A percentile compares a stretch with the other conserved stretches of the same genome.
Evolutionary conservation across 768 basidiomycete species (phyloP).

Genomic region (Leccinum subtestaceum): DNA sequence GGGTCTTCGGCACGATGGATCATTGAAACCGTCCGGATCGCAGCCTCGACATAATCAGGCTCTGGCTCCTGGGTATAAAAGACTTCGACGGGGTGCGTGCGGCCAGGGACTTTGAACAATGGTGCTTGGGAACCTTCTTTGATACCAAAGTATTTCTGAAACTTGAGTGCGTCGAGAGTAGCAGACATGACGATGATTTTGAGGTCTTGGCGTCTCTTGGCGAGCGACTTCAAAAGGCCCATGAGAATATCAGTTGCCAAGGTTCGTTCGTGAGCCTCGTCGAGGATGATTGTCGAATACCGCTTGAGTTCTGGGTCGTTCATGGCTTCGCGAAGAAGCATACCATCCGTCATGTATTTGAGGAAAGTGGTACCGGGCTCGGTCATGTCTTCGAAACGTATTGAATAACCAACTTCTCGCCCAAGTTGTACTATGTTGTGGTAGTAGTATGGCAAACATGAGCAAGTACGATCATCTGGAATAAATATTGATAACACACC

Average conservation of each 20-base stretch:
- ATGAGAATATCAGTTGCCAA: conserved; percentile 98
- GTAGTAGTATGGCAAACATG: not conserved
- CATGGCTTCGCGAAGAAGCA: conserved; percentile 97
- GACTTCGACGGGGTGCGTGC: conserved; percentile 94
- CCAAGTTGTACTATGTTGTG: conserved; percentile 73
- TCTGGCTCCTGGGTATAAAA: conserved; percentile 93
- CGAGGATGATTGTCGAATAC: conserved; percentile 97
- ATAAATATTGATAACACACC: conserved; percentile 48
- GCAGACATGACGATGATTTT: conserved; percentile 99
- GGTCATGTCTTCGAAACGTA: conserved; percentile 87
- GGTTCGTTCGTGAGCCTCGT: conserved; percentile 98
- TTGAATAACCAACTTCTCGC: conserved; percentile 94
- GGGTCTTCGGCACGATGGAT: conserved; percentile 94
- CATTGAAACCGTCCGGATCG: conserved; percentile 94
- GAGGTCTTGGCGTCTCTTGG: conserved; percentile 77
- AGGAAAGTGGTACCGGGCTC: conserved; percentile 91
- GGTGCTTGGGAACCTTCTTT: conserved; percentile 50
- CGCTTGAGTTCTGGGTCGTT: conserved; percentile 85
- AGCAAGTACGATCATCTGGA: not conserved
- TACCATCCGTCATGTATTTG: conserved; percentile 99
- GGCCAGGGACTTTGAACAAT: conserved; percentile 86
- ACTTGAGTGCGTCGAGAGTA: conserved; percentile 94
- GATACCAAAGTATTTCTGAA: conserved; percentile 87
- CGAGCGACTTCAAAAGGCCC: conserved; percentile 88
- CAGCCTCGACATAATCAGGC: conserved; percentile 94